Evolutionary conservation across 495 filamentous ascomycete genomes (phyloP).

Genomic region (Tuber magnatum): DNA sequence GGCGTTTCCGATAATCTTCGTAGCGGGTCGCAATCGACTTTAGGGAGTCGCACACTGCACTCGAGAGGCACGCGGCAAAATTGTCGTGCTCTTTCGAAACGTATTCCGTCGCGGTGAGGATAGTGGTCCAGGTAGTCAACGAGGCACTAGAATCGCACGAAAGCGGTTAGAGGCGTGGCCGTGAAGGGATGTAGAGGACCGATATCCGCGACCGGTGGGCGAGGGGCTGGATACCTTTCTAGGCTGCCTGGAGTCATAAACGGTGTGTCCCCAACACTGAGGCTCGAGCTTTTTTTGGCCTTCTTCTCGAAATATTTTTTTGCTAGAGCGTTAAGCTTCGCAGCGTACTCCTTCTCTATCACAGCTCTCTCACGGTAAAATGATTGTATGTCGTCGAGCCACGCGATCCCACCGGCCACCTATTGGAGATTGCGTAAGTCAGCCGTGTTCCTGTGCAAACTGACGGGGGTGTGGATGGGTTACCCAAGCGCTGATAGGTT

Average conservation of each 20-base stretch:
- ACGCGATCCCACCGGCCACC: slow-evolving; percentile 75
- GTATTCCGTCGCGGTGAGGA: slow-evolving; percentile 80
- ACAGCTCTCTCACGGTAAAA: slow-evolving; percentile 91
- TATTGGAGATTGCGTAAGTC: slow-evolving; percentile 39
- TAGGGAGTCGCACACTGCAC: slow-evolving; percentile 75
- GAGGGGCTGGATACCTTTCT: slow-evolving; percentile 63
- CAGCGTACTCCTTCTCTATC: slow-evolving; percentile 94
- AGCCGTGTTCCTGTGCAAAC: slow-evolving; percentile 33
- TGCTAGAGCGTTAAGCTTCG: slow-evolving; percentile 74
- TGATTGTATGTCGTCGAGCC: slow-evolving; percentile 93
- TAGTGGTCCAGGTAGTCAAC: slow-evolving; percentile 92
- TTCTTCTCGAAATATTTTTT: slow-evolving; percentile 98
- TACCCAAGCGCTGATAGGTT: slow-evolving; percentile 86
- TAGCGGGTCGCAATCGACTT: slow-evolving; percentile 64
- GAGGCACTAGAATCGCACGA: slow-evolving; percentile 56
- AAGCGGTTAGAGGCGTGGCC: slow-evolving; percentile 7
- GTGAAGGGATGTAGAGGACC: background rate
- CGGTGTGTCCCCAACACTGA: slow-evolving; percentile 92
- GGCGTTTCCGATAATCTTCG: slow-evolving; percentile 87
- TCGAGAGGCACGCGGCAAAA: slow-evolving; percentile 65
- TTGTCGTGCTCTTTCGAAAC: slow-evolving; percentile 82
- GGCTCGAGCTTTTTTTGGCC: slow-evolving; percentile 71
- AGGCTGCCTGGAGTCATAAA: slow-evolving; percentile 89
- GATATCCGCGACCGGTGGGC: background rate
- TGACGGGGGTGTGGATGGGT: slow-evolving; percentile 30